These are phyloP conservation scores for Lyophyllum semitale DNA, from an alignment of 768 basidiomycete genomes.

Conservation along the genomic window DNA sequence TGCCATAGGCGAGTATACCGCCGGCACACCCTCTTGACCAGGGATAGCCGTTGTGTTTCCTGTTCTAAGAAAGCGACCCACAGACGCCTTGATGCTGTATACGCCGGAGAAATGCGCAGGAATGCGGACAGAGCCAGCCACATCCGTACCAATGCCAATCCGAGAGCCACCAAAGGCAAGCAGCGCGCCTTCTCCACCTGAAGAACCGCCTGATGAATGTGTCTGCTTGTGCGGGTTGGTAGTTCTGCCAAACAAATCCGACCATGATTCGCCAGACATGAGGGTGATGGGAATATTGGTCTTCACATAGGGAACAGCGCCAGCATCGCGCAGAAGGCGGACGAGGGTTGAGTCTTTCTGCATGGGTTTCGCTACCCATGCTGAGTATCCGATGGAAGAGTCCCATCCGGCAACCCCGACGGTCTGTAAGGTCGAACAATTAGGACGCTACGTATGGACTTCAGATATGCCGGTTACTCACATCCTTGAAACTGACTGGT, in stretches of 20 bases:
- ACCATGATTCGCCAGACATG: constrained; percentile 57
- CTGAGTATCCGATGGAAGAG: constrained; percentile 60
- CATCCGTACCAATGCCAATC: constrained; percentile 68
- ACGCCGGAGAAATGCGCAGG: constrained; percentile 69
- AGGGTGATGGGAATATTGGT: constrained; percentile 65
- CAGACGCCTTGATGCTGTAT: constrained; percentile 56
- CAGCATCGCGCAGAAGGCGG: constrained; percentile 56
- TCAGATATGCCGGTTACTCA: constrained; percentile 14
- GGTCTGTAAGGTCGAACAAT: constrained; percentile 31
- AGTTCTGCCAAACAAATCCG: constrained; percentile 60
- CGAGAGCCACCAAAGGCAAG: constrained; percentile 62
- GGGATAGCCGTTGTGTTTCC: constrained; percentile 48
- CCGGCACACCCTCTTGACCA: constrained; percentile 61
- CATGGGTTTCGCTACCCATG: constrained; percentile 45
- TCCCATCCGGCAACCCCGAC: constrained; percentile 58
- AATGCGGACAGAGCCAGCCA: constrained; percentile 67
- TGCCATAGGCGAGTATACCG: constrained; percentile 63
- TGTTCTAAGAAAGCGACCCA: constrained; percentile 46
- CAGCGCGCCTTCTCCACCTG: constrained; percentile 67
- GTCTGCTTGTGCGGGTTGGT: constrained; percentile 61
- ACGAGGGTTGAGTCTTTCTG: constrained; percentile 51
- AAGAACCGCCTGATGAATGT: constrained; percentile 65
- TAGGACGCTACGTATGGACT: constrained; percentile 4
- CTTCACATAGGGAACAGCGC: constrained; percentile 68
- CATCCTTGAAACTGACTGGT: constrained; percentile 57